These are phyloP conservation scores for Forsythia viridissima DNA, from an alignment of 257 asterid species.

Conservation along the genomic window DNA sequence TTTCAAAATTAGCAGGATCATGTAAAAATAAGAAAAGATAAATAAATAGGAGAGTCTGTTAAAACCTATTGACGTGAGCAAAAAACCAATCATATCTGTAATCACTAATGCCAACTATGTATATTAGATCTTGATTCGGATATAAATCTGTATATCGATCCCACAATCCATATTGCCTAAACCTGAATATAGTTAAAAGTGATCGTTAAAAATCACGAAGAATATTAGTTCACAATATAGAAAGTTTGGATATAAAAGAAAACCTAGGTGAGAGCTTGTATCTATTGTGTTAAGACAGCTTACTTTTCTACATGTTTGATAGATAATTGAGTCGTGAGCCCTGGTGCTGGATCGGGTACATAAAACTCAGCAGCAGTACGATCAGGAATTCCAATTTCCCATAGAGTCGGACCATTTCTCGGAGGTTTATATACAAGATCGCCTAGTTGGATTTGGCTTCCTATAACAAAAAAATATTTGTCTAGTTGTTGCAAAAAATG, in stretches of 20 bases:
- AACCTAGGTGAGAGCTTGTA: no score
- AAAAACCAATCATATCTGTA: conserved; percentile 55
- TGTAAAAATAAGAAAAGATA: not conserved
- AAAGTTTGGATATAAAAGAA: not conserved
- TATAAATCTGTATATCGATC: conserved; percentile 46
- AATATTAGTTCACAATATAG: not conserved
- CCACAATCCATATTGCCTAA: conserved; percentile 65
- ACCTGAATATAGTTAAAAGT: conserved; percentile 27
- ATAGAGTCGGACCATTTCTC: conserved; percentile 57
- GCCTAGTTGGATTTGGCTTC: conserved; percentile 28
- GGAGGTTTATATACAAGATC: conserved; percentile 44
- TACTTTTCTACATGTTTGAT: conserved; percentile 42
- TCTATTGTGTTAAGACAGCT: not conserved
- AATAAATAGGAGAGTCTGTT: not conserved
- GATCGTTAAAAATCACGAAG: not conserved
- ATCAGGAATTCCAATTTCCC: conserved; percentile 74
- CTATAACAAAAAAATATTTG: not conserved
- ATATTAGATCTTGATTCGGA: conserved; percentile 45
- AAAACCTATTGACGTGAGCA: conserved; percentile 59
- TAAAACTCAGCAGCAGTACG: conserved; percentile 62
- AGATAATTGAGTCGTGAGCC: conserved; percentile 36
- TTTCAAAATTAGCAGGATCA: not conserved
- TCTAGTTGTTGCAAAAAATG: not conserved
- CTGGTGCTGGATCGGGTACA: conserved; percentile 51
- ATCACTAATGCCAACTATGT: conserved; percentile 44